Conservation (phyloP, 1,139 yeast genomes). For the Fermentozyma sake region DNA sequence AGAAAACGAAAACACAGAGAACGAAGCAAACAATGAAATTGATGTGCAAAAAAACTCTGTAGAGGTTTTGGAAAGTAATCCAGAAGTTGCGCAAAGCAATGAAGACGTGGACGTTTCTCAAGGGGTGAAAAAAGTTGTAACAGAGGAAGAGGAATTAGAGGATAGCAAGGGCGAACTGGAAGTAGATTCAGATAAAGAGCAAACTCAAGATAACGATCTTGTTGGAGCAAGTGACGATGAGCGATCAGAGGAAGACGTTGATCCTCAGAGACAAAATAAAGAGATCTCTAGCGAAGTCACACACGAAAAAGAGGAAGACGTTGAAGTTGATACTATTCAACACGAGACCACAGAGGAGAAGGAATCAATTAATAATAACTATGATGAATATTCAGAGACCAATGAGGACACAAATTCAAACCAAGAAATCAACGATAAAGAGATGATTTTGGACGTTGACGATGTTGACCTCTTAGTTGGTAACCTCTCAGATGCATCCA, state of each 20-base stretch:
- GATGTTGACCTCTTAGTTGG: too few species aligned
- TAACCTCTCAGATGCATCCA: neutral
- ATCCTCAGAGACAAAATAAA: too few species aligned
- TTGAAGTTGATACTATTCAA: constrained; percentile 1
- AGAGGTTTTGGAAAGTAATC: neutral
- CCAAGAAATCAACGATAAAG: too few species aligned
- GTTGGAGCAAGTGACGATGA: constrained; percentile 1
- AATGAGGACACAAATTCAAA: too few species aligned
- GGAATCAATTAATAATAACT: neutral
- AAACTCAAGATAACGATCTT: constrained; percentile 1
- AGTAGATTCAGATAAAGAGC: constrained; percentile 1
- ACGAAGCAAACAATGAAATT: constrained; percentile 1
- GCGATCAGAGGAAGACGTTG: constrained; percentile 1
- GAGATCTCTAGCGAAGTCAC: neutral
- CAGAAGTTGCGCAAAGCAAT: constrained; percentile 14
- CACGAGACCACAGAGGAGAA: constrained; percentile 1
- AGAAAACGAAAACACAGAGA: neutral
- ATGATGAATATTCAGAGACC: neutral
- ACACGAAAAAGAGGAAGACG: constrained; percentile 1
- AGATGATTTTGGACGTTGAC: too few species aligned
- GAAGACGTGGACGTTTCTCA: constrained; percentile 1
- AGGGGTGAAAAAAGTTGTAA: constrained; percentile 1
- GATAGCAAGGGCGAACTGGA: constrained; percentile 4
- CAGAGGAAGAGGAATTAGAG: constrained; percentile 9
- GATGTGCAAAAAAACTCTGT: neutral